phyloP scores from a whole-genome alignment of 192 early-diverging fungal species.

The Linnemannia elongata region DNA sequence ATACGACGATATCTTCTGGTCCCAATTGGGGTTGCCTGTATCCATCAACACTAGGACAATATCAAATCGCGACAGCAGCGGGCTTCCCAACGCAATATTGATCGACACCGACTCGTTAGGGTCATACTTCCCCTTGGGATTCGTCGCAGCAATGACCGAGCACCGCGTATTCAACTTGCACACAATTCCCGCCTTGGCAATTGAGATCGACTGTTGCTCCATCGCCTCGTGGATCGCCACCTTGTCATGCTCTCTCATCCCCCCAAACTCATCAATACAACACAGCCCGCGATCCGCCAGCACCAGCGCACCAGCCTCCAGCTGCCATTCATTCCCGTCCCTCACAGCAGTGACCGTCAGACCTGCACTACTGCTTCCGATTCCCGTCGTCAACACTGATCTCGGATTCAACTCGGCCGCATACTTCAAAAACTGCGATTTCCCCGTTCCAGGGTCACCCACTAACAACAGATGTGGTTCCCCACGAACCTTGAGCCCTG shows the following conservation, averaged over 20 bases:
- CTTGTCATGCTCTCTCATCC: conserved; percentile 79
- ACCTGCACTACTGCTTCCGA: conserved; percentile 81
- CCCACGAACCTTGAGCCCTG: conserved; percentile 76
- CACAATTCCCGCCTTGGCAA: conserved; percentile 86
- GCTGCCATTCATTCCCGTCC: conserved; percentile 83
- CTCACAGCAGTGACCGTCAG: conserved; percentile 81
- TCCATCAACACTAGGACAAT: conserved; percentile 80
- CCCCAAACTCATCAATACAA: conserved; percentile 90
- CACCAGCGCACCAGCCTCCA: conserved; percentile 87
- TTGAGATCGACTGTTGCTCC: conserved; percentile 88
- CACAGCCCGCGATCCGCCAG: conserved; percentile 84
- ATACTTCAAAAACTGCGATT: conserved; percentile 86
- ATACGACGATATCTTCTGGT: conserved; percentile 69
- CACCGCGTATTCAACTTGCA: conserved; percentile 84
- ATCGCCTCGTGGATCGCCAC: conserved; percentile 85
- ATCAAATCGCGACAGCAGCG: conserved; percentile 81
- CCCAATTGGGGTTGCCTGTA: conserved; percentile 74
- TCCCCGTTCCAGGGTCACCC: conserved; percentile 84
- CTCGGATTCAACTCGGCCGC: conserved; percentile 74
- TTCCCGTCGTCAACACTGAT: conserved; percentile 81
- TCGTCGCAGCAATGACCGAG: conserved; percentile 85
- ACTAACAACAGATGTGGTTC: conserved; percentile 82
- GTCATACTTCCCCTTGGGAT: conserved; percentile 84
- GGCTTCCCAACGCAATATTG: conserved; percentile 66
- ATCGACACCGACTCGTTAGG: conserved; percentile 67